phyloP scores from a whole-genome alignment of 352 stramenopile genomes.

The Globisporangium acanthophoron region DNA sequence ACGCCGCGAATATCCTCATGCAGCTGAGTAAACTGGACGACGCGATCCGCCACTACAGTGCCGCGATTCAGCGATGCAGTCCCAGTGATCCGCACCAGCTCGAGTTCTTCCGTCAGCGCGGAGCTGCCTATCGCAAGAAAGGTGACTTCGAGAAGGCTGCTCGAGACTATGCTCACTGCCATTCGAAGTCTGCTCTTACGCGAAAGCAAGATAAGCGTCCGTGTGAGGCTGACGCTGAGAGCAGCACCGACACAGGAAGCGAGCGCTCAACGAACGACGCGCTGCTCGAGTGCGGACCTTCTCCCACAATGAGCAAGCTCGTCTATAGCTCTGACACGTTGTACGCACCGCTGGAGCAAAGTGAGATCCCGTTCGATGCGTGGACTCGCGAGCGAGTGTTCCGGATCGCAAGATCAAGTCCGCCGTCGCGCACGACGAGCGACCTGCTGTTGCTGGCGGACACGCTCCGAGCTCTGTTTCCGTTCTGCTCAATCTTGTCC shows the following conservation, averaged over 20 bases:
- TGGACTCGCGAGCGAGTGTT: constrained; percentile 21
- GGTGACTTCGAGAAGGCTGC: constrained; percentile 60
- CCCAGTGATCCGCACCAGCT: constrained; percentile 9
- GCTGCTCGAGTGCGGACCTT: neutral
- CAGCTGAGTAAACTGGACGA: constrained; percentile 23
- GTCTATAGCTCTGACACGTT: constrained; percentile 11
- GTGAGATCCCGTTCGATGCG: constrained; percentile 10
- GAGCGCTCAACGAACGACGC: too few relatives aligned
- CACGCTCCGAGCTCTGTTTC: constrained; percentile 35
- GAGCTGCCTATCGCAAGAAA: constrained; percentile 46
- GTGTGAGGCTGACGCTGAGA: neutral
- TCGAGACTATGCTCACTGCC: constrained; percentile 36
- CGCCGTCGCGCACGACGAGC: constrained; percentile 19
- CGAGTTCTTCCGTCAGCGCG: constrained; percentile 45
- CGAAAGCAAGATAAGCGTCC: too few relatives aligned
- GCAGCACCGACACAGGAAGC: neutral
- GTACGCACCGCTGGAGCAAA: constrained; percentile 9
- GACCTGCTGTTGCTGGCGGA: constrained; percentile 42
- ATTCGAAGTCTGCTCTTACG: neutral
- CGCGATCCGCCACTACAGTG: constrained; percentile 39
- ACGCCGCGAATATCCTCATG: constrained; percentile 53
- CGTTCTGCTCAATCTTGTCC: constrained; percentile 29
- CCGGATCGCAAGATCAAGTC: constrained; percentile 15
- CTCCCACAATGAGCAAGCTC: neutral
- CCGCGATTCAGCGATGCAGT: constrained; percentile 30